Evolutionary conservation across 1,284 basidiomycete species (phyloP).

Genomic region (Melampsora larici-populina): DNA sequence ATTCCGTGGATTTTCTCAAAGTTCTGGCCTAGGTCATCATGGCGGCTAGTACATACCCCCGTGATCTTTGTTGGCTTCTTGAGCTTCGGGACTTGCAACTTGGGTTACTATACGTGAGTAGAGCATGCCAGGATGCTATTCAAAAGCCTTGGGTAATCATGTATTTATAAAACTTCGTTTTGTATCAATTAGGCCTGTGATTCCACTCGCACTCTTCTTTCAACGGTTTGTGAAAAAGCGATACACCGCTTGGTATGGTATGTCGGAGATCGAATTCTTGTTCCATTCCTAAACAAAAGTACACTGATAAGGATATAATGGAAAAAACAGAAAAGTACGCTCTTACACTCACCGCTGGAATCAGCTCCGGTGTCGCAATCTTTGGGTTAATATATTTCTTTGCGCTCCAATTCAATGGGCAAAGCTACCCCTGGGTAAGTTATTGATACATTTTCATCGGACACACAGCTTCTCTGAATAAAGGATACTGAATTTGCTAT

Average conservation of each 20-base stretch:
- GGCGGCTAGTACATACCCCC: slow-evolving; percentile 35
- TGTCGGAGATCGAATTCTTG: neutral
- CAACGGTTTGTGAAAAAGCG: slow-evolving; percentile 27
- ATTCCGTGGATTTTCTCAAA: slow-evolving; percentile 35
- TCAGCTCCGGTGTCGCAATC: slow-evolving; percentile 30
- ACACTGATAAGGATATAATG: no score
- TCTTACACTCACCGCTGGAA: slow-evolving; percentile 34
- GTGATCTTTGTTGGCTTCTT: slow-evolving; percentile 27
- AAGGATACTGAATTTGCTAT: no score
- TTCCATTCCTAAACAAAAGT: no score
- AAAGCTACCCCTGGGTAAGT: slow-evolving; percentile 32
- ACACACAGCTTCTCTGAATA: no score
- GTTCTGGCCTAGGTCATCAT: slow-evolving; percentile 22
- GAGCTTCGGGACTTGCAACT: slow-evolving; percentile 22
- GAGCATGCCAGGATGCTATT: neutral
- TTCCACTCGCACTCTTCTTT: slow-evolving; percentile 29
- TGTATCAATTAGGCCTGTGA: neutral
- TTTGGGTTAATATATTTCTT: slow-evolving; percentile 37
- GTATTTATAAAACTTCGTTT: neutral
- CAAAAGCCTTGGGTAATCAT: neutral
- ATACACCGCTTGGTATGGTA: slow-evolving; percentile 38
- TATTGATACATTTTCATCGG: neutral
- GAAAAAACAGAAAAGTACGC: no score
- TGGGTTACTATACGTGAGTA: slow-evolving; percentile 31
- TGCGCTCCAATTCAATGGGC: slow-evolving; percentile 26